Conservation (phyloP, 2,329 filamentous ascomycete species). For the Gliomastix tumulicola region DNA sequence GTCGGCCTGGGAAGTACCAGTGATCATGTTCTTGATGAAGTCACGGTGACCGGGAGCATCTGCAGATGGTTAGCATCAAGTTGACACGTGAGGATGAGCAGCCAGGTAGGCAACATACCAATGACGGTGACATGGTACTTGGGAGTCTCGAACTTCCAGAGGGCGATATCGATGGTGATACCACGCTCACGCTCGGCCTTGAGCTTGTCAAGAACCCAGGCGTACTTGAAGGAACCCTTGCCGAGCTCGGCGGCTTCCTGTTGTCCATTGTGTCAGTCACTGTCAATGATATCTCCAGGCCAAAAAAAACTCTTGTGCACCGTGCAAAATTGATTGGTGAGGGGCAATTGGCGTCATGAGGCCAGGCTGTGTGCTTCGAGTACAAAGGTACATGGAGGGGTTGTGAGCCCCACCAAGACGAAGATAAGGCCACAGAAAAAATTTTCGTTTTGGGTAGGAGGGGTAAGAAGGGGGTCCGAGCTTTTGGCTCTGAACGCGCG, state of each 20-base stretch:
- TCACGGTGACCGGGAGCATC: conserved; percentile 99
- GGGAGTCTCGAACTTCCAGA: conserved; percentile 99
- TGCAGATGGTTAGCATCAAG: conserved; percentile 21
- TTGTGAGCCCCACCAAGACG: conserved; percentile 9
- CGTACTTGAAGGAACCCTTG: conserved; percentile 99
- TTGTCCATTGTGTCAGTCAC: conserved; percentile 10
- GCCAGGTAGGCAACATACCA: conserved; percentile 47
- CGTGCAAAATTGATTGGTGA: background rate
- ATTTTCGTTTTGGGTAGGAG: conserved; percentile 8
- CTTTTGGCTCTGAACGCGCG: no score
- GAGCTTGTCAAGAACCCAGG: conserved; percentile 99
- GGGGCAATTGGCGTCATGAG: no score
- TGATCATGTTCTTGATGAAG: conserved; percentile 99
- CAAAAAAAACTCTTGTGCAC: background rate
- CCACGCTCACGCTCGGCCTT: conserved; percentile 99
- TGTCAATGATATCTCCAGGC: no score
- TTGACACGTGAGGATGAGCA: background rate
- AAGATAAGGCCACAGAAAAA: conserved; percentile 14
- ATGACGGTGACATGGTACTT: conserved; percentile 99
- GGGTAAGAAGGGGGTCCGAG: conserved; percentile 6
- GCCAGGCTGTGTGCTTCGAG: background rate
- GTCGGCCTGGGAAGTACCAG: conserved; percentile 99
- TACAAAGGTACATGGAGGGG: conserved; percentile 6
- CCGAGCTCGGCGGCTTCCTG: conserved; percentile 98
- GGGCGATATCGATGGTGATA: conserved; percentile 99